phyloP scores from a whole-genome alignment of 257 asterid genomes.

The Nicotiana attenuata region DNA sequence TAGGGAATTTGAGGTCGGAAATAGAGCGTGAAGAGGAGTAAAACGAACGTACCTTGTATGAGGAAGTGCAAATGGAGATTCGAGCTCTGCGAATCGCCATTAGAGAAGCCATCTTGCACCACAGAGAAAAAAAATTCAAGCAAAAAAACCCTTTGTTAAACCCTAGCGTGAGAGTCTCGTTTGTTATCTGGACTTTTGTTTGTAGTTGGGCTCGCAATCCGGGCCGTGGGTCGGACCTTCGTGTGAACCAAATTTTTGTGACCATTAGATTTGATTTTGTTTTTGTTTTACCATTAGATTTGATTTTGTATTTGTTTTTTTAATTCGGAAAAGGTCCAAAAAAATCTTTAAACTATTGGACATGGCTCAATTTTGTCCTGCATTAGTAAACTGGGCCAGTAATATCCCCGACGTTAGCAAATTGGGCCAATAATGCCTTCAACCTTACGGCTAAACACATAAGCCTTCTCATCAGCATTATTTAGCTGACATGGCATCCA shows the following conservation, averaged over 20 bases:
- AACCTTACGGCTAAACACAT: no score
- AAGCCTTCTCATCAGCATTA: no score
- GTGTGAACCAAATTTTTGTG: not conserved
- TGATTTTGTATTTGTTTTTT: not conserved
- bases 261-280: not conserved
- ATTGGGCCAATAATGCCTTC: no score
- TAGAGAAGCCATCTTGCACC: constrained; percentile 1
- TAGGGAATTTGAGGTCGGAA: constrained; percentile 14
- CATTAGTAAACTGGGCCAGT: no score
- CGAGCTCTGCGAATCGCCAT: constrained; percentile 31
- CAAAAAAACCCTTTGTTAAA: constrained; percentile 15
- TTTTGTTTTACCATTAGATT: not conserved
- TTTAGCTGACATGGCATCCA: no score
- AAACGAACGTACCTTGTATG: constrained; percentile 27
- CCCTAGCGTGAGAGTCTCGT: not conserved
- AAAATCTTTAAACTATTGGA: no score
- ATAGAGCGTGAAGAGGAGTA: constrained; percentile 14
- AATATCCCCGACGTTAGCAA: no score
- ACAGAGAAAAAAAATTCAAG: not conserved
- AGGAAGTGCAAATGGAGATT: constrained; percentile 23
- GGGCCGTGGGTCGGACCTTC: not conserved
- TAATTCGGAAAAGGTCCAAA: no score
- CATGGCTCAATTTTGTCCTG: no score
- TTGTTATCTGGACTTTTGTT: not conserved
- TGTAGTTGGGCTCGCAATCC: not conserved